phyloP scores from a whole-genome alignment of 306 rosid species.

The Bauhinia variegata region DNA sequence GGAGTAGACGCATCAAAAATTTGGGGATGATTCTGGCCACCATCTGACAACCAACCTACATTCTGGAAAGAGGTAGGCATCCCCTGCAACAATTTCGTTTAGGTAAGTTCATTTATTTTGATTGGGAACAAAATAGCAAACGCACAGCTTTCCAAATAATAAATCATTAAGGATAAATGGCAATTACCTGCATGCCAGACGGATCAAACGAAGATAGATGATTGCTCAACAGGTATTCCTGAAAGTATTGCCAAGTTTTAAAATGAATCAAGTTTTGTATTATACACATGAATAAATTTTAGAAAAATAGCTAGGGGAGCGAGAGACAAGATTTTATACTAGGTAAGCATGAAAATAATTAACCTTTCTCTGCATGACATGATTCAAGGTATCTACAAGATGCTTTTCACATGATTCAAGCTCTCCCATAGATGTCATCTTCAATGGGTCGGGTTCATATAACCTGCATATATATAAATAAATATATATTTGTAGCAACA shows the following conservation, averaged over 20 bases:
- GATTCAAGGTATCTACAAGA: constrained; percentile 61
- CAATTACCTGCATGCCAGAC: constrained; percentile 56
- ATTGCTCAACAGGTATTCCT: constrained; percentile 62
- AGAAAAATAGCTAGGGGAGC: too few species aligned
- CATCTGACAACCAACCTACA: constrained; percentile 64
- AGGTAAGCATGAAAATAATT: constrained; percentile 11
- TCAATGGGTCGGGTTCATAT: constrained; percentile 72
- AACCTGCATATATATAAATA: constrained; percentile 39
- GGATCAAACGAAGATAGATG: constrained; percentile 64
- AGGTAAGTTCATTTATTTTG: too few species aligned
- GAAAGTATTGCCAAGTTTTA: neutral
- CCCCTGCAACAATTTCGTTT: constrained; percentile 54
- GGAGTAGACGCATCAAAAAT: constrained; percentile 57
- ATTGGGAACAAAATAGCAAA: too few species aligned
- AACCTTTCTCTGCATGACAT: constrained; percentile 84
- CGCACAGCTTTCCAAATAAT: neutral
- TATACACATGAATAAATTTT: too few species aligned
- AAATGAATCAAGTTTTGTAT: neutral
- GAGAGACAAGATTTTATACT: too few species aligned
- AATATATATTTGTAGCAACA: neutral
- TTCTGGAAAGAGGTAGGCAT: constrained; percentile 55
- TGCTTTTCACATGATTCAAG: constrained; percentile 68
- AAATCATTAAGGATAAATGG: neutral
- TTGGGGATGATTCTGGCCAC: constrained; percentile 50
- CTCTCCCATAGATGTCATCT: constrained; percentile 64